Evolutionary conservation across 2,329 filamentous ascomycete genomes (phyloP), one percentile per base, ranked within the genome.

Genomic region (Scopulariopsis brevicaulis): DNA sequence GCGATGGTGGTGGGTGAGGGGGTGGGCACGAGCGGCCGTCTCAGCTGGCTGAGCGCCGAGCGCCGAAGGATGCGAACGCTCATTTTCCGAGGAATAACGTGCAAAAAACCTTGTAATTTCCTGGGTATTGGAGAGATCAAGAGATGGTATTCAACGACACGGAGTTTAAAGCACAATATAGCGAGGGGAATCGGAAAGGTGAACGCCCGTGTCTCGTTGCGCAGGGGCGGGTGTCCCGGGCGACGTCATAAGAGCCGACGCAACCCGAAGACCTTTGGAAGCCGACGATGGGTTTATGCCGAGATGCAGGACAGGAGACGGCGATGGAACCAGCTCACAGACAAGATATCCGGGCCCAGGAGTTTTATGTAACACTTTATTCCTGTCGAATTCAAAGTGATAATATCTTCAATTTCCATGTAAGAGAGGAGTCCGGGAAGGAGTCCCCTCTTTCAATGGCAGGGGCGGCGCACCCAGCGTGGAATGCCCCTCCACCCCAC

Each of bases 201-300:
- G 10, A 46, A 55, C 53, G 53, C 50, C 58, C 55, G 58, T 55
- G 37, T 55, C 56, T 56, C 24, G 34, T 54, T 51, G 50, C 35
- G 22, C 24, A 50, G 53, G 55, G 54, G 61, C 61, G 59, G 61
- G 58, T 57, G n/a, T 18, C 34, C n/a, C 4, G 55, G 58, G 43
- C 60, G 61, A 67, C 63, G 63, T 65, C 64, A 64, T 61, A 65
- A 70, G 66, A 70, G 70, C 70, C 70, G 70, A 71, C 61, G 54
- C 52, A 60, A 60, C 56, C 48, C 59, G 59, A 59, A 54, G 50
- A 24, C 55, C 55, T 24, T 25, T 6, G 20, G 46, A 57, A 57
- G 55, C 55, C 55, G 55, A 53, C 22, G 46, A 50, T 50, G 46
- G 40, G 18, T 46, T 50, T 50, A 24, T 50, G 46, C 46, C 46